These are phyloP conservation scores for Pseudopediastrum boryanum DNA, from an alignment of 139 green algal genomes.

Conservation along the genomic window DNA sequence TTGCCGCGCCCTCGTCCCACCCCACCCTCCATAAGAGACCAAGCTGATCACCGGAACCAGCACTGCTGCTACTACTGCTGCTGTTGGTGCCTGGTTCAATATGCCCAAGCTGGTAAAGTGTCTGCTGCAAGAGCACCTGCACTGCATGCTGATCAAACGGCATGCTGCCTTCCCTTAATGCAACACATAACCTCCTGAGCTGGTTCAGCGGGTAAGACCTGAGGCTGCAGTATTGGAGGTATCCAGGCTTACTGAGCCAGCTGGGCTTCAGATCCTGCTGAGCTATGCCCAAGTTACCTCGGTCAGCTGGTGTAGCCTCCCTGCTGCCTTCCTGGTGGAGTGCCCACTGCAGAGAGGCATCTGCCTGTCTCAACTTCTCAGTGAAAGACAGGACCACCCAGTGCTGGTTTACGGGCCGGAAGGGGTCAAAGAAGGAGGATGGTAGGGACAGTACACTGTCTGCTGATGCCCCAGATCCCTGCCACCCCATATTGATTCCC, in stretches of 20 bases:
- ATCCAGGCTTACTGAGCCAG: slow-evolving; percentile 41
- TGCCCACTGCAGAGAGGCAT: slow-evolving; percentile 35
- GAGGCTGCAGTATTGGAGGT: slow-evolving; percentile 30
- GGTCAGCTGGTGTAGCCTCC: neutral
- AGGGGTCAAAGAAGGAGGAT: slow-evolving; percentile 47
- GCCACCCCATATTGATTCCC: slow-evolving; percentile 37
- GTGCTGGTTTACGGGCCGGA: neutral
- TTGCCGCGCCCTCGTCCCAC: neutral
- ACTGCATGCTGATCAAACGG: too few relatives aligned
- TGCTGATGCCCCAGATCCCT: slow-evolving; percentile 21
- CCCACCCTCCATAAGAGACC: too few relatives aligned
- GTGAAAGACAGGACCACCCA: slow-evolving; percentile 26
- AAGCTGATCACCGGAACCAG: slow-evolving; percentile 27
- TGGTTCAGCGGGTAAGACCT: slow-evolving; percentile 34
- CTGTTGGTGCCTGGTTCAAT: neutral
- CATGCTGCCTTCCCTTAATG: slow-evolving; percentile 36
- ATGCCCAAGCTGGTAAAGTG: slow-evolving; percentile 42
- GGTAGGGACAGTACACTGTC: neutral
- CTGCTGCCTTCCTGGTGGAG: slow-evolving; percentile 22
- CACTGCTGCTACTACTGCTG: neutral
- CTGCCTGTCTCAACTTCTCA: slow-evolving; percentile 20
- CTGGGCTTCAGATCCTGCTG: slow-evolving; percentile 34
- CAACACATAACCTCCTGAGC: slow-evolving; percentile 15
- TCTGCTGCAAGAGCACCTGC: slow-evolving; percentile 44
- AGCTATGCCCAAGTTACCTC: slow-evolving; percentile 41